phyloP scores from a whole-genome alignment of 2,329 filamentous ascomycete species.

The Diaporthe destruens region DNA sequence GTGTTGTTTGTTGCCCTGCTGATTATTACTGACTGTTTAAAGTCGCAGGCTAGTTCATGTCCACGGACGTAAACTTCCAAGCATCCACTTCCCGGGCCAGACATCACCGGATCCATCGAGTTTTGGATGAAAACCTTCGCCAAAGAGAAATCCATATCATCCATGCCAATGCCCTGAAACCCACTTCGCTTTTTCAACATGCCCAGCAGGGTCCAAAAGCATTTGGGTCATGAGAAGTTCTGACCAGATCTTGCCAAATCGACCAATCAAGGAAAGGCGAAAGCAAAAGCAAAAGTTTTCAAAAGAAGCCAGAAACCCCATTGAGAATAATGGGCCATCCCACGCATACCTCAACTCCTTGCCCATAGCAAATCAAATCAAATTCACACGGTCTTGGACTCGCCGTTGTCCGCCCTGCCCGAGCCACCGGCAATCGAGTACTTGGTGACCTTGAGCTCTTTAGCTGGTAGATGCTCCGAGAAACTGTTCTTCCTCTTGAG shows the following conservation, averaged over 20 bases:
- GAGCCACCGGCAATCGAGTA: background rate
- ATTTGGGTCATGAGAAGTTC: background rate
- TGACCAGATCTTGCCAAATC: background rate
- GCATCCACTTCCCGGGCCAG: background rate
- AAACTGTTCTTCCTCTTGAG: conserved; percentile 14
- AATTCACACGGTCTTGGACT: background rate
- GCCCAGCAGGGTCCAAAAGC: too few species aligned
- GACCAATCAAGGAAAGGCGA: background rate
- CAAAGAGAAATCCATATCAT: background rate
- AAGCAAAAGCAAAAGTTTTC: background rate
- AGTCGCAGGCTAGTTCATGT: background rate
- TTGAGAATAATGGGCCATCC: background rate
- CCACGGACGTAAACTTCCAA: background rate
- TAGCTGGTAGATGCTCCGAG: background rate
- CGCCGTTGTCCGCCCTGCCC: background rate
- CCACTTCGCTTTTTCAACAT: background rate
- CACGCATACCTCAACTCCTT: background rate
- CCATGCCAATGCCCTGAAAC: background rate
- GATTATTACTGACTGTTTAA: background rate
- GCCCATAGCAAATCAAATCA: background rate
- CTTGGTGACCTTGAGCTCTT: conserved; percentile 21
- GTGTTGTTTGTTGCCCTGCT: background rate
- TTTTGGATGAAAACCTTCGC: background rate
- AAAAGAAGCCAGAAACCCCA: background rate
- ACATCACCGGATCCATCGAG: background rate